Evolutionary conservation across 805 yeast species (phyloP).

Genomic region (Ogataea salicorniae): DNA sequence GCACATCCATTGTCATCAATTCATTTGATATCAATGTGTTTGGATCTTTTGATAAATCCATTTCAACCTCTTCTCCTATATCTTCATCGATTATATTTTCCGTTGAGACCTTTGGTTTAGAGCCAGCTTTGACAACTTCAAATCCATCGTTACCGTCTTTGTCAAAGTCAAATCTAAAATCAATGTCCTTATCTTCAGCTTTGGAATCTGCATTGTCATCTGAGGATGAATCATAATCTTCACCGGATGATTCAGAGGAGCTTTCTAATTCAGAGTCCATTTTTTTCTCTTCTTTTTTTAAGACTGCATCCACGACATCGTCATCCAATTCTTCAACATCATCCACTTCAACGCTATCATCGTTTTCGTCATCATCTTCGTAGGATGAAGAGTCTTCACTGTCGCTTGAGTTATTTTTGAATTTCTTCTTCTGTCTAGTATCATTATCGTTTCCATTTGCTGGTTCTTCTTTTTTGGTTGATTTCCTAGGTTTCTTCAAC

Average conservation of each 20-base stretch:
- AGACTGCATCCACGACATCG: conserved; percentile 37
- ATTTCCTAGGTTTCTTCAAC: conserved; percentile 20
- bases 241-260: conserved; percentile 10
- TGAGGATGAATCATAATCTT: conserved; percentile 5
- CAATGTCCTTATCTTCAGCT: conserved; percentile 30
- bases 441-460: conserved; percentile 6
- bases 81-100: conserved; percentile 44
- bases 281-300: conserved; percentile 37
- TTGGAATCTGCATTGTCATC: conserved; percentile 21
- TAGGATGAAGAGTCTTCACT: neutral
- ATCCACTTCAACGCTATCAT: conserved; percentile 19
- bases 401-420: neutral
- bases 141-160: conserved; percentile 34
- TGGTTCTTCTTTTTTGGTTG: conserved; percentile 6
- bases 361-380: conserved; percentile 8
- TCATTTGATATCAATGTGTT: conserved; percentile 26
- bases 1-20: conserved; percentile 39
- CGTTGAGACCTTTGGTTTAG: conserved; percentile 1
- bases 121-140: conserved; percentile 15
- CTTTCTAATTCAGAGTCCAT: conserved; percentile 16
- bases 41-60: conserved; percentile 4
- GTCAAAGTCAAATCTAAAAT: conserved; percentile 34
- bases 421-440: neutral
- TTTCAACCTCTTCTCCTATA: conserved; percentile 51
- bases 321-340: conserved; percentile 38